Evolutionary conservation across 345 rosid genomes (phyloP).

Genomic region (Eucalyptus polyanthemos): DNA sequence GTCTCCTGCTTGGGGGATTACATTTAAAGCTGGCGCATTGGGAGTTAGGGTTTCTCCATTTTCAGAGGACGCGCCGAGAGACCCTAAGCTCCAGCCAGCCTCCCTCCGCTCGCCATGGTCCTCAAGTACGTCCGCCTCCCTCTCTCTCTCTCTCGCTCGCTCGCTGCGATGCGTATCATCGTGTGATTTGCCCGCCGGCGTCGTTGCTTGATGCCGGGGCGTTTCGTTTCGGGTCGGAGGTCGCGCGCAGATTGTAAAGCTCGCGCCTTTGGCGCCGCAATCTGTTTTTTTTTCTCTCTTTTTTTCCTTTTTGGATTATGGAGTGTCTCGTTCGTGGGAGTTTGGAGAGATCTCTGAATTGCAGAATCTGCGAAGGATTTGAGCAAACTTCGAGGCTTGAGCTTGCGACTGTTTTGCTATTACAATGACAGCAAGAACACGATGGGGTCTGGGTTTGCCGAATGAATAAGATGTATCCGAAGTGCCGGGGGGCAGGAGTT

Average conservation of each 20-base stretch:
- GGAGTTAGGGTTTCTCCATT: not conserved
- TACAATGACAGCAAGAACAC: not conserved
- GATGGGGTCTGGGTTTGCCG: not conserved
- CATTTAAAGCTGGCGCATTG: not conserved
- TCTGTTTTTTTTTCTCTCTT: rapidly evolving
- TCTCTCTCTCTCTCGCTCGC: too few relatives aligned
- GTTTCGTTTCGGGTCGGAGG: not conserved
- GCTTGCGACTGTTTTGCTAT: not conserved
- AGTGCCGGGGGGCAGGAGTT: not conserved
- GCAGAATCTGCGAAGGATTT: not conserved
- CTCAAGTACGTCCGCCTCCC: not conserved
- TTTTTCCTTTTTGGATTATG: not conserved
- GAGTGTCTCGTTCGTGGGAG: not conserved
- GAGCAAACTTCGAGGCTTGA: not conserved
- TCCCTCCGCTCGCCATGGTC: not conserved
- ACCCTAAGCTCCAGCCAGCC: not conserved
- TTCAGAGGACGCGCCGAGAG: not conserved
- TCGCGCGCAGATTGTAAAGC: not conserved
- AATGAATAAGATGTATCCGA: not conserved
- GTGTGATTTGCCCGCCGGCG: not conserved
- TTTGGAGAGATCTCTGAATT: not conserved
- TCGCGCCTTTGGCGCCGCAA: not conserved
- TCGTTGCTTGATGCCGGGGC: not conserved
- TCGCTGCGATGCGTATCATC: not conserved
- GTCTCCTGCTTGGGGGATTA: not conserved